Evolutionary conservation across 2,329 filamentous ascomycete species (phyloP), one percentile per base, ranked within the genome.

Genomic region (Fusarium phyllophilum): DNA sequence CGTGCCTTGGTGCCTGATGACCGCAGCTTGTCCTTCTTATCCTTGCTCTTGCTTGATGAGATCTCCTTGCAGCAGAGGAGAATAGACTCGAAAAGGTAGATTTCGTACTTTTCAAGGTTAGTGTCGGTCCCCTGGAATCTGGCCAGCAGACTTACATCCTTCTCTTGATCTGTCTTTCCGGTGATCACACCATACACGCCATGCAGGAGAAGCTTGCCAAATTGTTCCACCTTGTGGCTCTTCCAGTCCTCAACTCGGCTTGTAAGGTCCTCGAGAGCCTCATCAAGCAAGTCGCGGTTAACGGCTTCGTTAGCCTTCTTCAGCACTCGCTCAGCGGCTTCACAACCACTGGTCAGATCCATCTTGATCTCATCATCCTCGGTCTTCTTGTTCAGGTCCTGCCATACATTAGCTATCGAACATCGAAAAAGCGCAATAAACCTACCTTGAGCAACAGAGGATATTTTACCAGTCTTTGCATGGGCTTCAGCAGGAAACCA

Each of bases 21-120:
- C 63, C 85, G 85, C 10, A 87, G 88, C 79, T 90, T 90, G 79
- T 92, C 90, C 77, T 90, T 92, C 80, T 94, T 96, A 63, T 94
- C 93, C 81, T 93, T 94, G 81, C 82, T 87, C 85, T 98, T 98
- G 82, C 92, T 94, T 18, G 93, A 90, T 63, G 95, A 93, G 60
- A 96, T 89, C 80, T 98, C 96, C 85, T 98, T 99, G 89, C 96
- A 98, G 83, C 96, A 98, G 38, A 99, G 89, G 48, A 99, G 86
- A 66, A 99, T 99, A 80, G 91, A 93, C 81, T 98, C 94, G 82
- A 99, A 99, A 36, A 99, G 91, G 83, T 97, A 99, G 70, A 99
- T 97, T 82, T 97, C 96, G 81, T 98, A 99, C 93, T 97, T 76
- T 44, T 20, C 31, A n/a, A 14, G 22, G 72, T 80, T 48, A 79